Conservation (phyloP, 2,329 filamentous ascomycete genomes). For the Davidsoniella eucalypti region DNA sequence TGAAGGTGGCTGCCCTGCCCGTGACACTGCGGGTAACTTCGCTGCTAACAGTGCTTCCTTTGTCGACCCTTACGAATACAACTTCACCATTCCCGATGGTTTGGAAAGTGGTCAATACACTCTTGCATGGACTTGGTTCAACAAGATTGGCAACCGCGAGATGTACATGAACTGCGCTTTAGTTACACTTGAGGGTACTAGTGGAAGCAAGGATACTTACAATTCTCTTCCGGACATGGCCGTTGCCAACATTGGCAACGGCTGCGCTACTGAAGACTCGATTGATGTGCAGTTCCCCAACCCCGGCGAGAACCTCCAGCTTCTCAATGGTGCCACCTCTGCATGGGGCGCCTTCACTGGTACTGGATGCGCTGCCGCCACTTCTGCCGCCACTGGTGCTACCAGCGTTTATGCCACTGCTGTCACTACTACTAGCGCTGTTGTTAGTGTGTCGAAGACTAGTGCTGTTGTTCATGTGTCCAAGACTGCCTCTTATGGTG, state of each 20-base stretch:
- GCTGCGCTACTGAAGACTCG: slow-evolving; percentile 34
- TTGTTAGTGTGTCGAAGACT: slow-evolving; percentile 12
- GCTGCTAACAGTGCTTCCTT: slow-evolving; percentile 29
- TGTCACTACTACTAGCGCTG: background rate
- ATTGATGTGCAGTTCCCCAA: slow-evolving; percentile 44
- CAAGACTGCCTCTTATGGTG: slow-evolving; percentile 19
- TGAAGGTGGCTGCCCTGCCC: slow-evolving; percentile 66
- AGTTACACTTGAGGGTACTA: slow-evolving; percentile 42
- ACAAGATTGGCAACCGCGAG: slow-evolving; percentile 80
- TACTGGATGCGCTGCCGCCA: slow-evolving; percentile 16
- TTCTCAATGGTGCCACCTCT: slow-evolving; percentile 24
- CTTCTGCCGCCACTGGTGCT: slow-evolving; percentile 13
- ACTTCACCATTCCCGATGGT: slow-evolving; percentile 54
- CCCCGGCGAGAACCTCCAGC: slow-evolving; percentile 40
- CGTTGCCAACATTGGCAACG: slow-evolving; percentile 43
- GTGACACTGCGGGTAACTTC: slow-evolving; percentile 37
- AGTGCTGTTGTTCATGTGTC: slow-evolving; percentile 8
- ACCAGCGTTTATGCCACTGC: background rate
- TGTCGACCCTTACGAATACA: slow-evolving; percentile 38
- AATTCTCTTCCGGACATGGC: slow-evolving; percentile 54
- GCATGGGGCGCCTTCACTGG: slow-evolving; percentile 19
- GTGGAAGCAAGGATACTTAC: slow-evolving; percentile 35
- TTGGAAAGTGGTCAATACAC: slow-evolving; percentile 63
- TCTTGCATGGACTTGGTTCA: slow-evolving; percentile 90
- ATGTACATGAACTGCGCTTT: slow-evolving; percentile 97